These are phyloP conservation scores for Erigeron canadensis DNA, from an alignment of 129 eudicot species.

Conservation along the genomic window DNA sequence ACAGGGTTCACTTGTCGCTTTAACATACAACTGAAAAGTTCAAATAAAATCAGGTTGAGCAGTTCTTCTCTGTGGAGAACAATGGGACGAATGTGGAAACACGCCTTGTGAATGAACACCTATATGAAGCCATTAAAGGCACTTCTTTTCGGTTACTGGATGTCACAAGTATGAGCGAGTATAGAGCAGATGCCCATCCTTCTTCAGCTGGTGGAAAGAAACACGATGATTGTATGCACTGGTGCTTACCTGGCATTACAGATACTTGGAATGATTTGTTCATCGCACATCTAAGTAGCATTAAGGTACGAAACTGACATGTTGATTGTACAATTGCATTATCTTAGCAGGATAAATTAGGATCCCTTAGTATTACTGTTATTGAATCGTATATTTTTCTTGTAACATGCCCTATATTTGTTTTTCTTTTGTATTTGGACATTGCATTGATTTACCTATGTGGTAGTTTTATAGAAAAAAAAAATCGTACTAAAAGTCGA, in stretches of 20 bases:
- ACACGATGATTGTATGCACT: slow-evolving; percentile 99
- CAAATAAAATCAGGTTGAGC: slow-evolving; percentile 55
- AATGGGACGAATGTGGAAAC: slow-evolving; percentile 92
- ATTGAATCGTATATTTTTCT: slow-evolving; percentile 20
- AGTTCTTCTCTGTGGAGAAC: slow-evolving; percentile 55
- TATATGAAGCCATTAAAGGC: slow-evolving; percentile 58
- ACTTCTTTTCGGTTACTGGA: slow-evolving; percentile 60
- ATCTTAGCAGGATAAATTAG: slow-evolving; percentile 21
- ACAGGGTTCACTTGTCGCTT: slow-evolving; percentile 4
- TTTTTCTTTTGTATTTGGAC: background rate
- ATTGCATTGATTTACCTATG: slow-evolving; percentile 10
- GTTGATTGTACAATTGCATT: background rate
- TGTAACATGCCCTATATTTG: slow-evolving; percentile 13
- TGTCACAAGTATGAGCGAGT: slow-evolving; percentile 84
- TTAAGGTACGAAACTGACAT: slow-evolving; percentile 30
- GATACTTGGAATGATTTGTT: slow-evolving; percentile 94
- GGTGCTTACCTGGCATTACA: slow-evolving; percentile 97
- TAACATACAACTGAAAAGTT: background rate
- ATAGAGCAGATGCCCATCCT: slow-evolving; percentile 96
- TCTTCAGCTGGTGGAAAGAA: slow-evolving; percentile 90
- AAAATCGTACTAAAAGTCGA: background rate
- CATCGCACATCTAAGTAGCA: slow-evolving; percentile 44
- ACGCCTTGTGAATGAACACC: slow-evolving; percentile 77
- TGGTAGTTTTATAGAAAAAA: slow-evolving; percentile 5
- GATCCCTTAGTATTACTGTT: slow-evolving; percentile 6